Conservation (phyloP, 2,329 filamentous ascomycete species). For the Sclerotiophoma versabilis region DNA sequence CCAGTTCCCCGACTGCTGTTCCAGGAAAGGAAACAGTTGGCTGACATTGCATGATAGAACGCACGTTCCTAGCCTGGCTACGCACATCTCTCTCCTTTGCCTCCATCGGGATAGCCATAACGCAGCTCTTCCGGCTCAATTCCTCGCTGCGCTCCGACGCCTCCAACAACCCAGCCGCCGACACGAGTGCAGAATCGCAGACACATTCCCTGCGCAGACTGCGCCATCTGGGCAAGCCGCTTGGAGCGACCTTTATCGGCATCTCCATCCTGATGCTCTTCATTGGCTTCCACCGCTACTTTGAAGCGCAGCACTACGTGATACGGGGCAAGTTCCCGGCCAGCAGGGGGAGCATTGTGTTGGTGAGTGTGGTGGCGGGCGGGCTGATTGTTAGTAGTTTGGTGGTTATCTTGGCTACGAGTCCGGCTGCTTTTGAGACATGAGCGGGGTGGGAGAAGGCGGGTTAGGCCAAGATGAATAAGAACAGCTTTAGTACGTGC, state of each 20-base stretch:
- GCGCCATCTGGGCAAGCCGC: constrained; percentile 44
- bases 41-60: constrained; percentile 59
- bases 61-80: constrained; percentile 86
- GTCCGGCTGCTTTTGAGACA: constrained; percentile 55
- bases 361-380: constrained; percentile 71
- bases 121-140: constrained; percentile 85
- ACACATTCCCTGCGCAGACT: constrained; percentile 24
- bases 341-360: constrained; percentile 74
- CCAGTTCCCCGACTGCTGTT: neutral
- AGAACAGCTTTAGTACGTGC: too few relatives aligned
- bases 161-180: constrained; percentile 3
- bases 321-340: constrained; percentile 82
- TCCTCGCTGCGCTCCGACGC: constrained; percentile 58
- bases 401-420: constrained; percentile 65
- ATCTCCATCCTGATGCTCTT: constrained; percentile 78
- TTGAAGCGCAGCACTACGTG: constrained; percentile 80
- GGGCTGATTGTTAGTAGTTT: constrained; percentile 66
- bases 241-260: constrained; percentile 75
- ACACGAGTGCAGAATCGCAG: neutral
- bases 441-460: constrained; percentile 5
- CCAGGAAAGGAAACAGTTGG: too few relatives aligned
- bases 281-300: constrained; percentile 80
- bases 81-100: constrained; percentile 83
- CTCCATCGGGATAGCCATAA: constrained; percentile 82
- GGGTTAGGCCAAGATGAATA: too few relatives aligned